Evolutionary conservation across 129 eudicot genomes (phyloP), one percentile per base, ranked within the genome.

Genomic region (Mikania micrantha): DNA sequence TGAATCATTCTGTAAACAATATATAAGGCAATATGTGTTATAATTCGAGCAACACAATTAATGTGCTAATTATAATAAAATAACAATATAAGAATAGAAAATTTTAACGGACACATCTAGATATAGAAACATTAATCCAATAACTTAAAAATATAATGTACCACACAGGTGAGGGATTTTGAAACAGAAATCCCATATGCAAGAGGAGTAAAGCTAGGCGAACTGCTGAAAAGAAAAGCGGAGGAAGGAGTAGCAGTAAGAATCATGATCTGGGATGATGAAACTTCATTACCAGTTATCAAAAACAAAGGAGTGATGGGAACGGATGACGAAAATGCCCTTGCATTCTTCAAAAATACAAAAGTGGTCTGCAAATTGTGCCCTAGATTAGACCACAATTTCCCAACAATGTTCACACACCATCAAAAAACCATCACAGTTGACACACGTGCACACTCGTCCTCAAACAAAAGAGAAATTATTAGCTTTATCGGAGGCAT

Each of bases 161-260:
- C n/a, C 29, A 25, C 28, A 54, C 76, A 87, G 95, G 95, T 90
- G 20, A 78, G 97, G 25, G 96, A 88, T 81, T 72, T 87, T 8
- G 77, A 86, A 60, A 86, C 96, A n/a, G 84, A 80, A 16, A 84
- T 93, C 32, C 96, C 88, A 31, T 96, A 85, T 48, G 99, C 96
- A 62, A 63, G 61, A 74, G 99, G 99, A 58, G 82, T 93, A 48
- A 86, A 77, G 64, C 81, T 93, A 2, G 99, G 99, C 32, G 95
- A 86, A 15, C 59, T 93, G 58, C 40, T 93, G 62, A 88, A 83
- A 60, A 80, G 90, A 38, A 93, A 93, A 80, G 95, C 99, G 42
- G 95, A 86, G 19, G 98, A 93, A 84, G 99, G 99, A 36, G 96
- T 89, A 10, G 87, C 88, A 10, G 96, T 93, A 67, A 81, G 90